These are phyloP conservation scores for Pichia cephalocereana DNA, from an alignment of 805 yeast genomes.

Conservation along the genomic window DNA sequence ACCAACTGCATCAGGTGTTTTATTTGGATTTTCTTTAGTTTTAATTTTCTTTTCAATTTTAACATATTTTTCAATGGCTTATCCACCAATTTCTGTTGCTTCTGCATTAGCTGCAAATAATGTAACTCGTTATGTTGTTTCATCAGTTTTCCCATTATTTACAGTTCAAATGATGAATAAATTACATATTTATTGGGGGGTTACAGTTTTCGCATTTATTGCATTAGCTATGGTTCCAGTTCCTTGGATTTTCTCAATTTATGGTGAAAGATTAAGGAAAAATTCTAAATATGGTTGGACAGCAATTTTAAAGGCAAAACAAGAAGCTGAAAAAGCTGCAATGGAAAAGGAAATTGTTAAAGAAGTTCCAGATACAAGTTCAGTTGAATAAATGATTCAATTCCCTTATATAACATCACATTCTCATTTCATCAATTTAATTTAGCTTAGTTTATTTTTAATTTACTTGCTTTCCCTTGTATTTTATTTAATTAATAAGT, in stretches of 20 bases:
- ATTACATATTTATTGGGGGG: slow-evolving; percentile 73
- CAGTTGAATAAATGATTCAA: neutral
- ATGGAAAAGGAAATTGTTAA: neutral
- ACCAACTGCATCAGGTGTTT: slow-evolving; percentile 67
- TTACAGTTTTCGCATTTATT: slow-evolving; percentile 55
- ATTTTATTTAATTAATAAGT: no score
- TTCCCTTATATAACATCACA: no score
- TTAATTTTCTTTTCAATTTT: slow-evolving; percentile 63
- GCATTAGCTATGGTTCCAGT: slow-evolving; percentile 64
- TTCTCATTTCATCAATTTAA: no score
- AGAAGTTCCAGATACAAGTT: neutral
- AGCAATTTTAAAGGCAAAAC: slow-evolving; percentile 26
- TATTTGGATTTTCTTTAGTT: slow-evolving; percentile 68
- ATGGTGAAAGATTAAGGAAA: slow-evolving; percentile 49
- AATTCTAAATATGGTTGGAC: slow-evolving; percentile 52
- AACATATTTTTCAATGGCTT: slow-evolving; percentile 59
- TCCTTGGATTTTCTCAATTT: slow-evolving; percentile 57
- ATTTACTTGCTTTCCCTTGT: no score
- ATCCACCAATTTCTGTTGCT: slow-evolving; percentile 70
- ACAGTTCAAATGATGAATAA: slow-evolving; percentile 74
- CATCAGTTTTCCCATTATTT: slow-evolving; percentile 78
- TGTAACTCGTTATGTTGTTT: slow-evolving; percentile 61
- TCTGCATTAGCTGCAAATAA: slow-evolving; percentile 89
- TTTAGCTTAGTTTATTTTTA: no score
- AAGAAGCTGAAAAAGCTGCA: slow-evolving; percentile 4